Evolutionary conservation across 495 filamentous ascomycete species (phyloP).

Genomic region (Evansstolkia leycettana): DNA sequence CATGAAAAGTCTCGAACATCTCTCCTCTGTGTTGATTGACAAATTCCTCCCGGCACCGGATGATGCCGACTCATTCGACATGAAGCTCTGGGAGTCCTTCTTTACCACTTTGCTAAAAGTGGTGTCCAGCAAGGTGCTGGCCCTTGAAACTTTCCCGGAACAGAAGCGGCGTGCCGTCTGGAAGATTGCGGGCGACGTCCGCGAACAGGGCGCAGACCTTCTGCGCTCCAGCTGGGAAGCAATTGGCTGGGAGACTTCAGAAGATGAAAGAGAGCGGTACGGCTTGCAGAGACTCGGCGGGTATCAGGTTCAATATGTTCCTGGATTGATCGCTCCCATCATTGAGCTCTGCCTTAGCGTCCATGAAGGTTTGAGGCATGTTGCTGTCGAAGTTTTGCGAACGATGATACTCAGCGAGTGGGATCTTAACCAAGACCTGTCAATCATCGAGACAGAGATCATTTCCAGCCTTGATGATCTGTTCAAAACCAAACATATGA

Average conservation of each 20-base stretch:
- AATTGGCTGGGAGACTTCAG: slow-evolving; percentile 87
- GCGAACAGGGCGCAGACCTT: slow-evolving; percentile 80
- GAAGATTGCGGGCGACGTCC: slow-evolving; percentile 97
- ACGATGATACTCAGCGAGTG: slow-evolving; percentile 98
- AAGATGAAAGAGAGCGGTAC: slow-evolving; percentile 62
- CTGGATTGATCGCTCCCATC: slow-evolving; percentile 78
- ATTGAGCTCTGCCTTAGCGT: slow-evolving; percentile 92
- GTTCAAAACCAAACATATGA: slow-evolving; percentile 79
- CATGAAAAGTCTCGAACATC: slow-evolving; percentile 75
- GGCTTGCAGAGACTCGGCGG: slow-evolving; percentile 79
- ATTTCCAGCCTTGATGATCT: slow-evolving; percentile 89
- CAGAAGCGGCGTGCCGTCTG: slow-evolving; percentile 92
- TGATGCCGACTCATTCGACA: slow-evolving; percentile 86
- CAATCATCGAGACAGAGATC: slow-evolving; percentile 88
- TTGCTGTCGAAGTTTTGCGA: slow-evolving; percentile 85
- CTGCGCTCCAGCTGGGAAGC: slow-evolving; percentile 83
- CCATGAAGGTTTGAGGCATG: slow-evolving; percentile 78
- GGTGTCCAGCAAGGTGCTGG: slow-evolving; percentile 75
- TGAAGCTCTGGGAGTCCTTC: slow-evolving; percentile 85
- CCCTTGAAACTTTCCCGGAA: slow-evolving; percentile 92
- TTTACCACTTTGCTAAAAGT: slow-evolving; percentile 82
- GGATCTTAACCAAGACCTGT: slow-evolving; percentile 89
- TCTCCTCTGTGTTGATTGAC: slow-evolving; percentile 64
- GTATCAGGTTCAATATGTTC: slow-evolving; percentile 97
- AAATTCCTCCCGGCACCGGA: slow-evolving; percentile 76